These are phyloP conservation scores for Elongisporangium prolatum DNA, from an alignment of 352 stramenopile genomes.

Conservation along the genomic window DNA sequence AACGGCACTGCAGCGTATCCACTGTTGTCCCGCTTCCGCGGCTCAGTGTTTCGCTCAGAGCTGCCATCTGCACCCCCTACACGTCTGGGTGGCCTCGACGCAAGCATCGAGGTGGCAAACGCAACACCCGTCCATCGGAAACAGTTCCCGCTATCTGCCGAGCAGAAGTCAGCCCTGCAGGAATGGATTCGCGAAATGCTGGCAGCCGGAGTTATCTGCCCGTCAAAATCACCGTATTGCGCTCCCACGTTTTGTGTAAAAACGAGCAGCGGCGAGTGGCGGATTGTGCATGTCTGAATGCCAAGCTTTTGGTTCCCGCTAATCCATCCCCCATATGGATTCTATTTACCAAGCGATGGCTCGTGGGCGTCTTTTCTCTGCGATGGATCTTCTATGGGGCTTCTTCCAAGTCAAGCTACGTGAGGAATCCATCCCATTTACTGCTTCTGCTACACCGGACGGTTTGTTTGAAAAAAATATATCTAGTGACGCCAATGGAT, in stretches of 20 bases:
- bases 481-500: constrained; percentile 6
- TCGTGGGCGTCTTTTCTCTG: background rate
- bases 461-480: constrained; percentile 5
- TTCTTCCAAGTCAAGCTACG: constrained; percentile 1
- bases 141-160: background rate
- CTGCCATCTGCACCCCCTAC: no score
- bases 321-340: background rate
- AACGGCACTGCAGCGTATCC: no score
- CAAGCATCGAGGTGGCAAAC: no score
- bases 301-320: background rate
- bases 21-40: no score
- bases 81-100: no score
- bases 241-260: constrained; percentile 1
- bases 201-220: background rate
- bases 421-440: background rate
- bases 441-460: constrained; percentile 1
- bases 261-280: background rate
- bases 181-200: background rate
- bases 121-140: background rate
- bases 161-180: background rate
- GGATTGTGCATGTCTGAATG: constrained; percentile 1
- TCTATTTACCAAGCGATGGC: no score
- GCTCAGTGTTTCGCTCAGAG: no score
- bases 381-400: background rate
- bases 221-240: constrained; percentile 1